Conservation (phyloP, 2,329 filamentous ascomycete species). For the Cryphonectria carpinicola region DNA sequence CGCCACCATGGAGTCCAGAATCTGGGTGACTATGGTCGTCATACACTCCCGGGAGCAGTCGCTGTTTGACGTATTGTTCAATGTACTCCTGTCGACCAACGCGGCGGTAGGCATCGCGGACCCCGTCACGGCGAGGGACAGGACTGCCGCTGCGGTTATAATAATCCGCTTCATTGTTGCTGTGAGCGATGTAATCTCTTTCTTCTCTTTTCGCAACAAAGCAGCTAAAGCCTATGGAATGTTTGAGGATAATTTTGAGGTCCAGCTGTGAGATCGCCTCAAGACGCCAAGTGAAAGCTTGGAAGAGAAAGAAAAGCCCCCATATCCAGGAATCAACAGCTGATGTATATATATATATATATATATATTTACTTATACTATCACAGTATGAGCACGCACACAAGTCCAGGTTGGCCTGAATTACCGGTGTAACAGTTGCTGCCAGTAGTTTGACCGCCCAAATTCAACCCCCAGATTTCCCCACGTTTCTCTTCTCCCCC, state of each 20-base stretch:
- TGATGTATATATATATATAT: no score
- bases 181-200: not conserved
- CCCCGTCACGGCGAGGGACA: not conserved
- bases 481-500: not conserved
- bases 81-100: not conserved
- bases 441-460: not conserved
- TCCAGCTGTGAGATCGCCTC: not conserved
- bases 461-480: not conserved
- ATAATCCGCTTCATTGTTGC: not conserved
- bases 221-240: not conserved
- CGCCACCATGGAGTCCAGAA: conserved; percentile 17
- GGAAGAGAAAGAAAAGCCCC: no score
- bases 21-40: not conserved
- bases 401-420: no score
- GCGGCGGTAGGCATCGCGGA: conserved; percentile 2
- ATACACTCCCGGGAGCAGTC: conserved; percentile 10
- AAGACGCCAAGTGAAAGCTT: no score
- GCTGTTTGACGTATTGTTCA: not conserved
- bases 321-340: not conserved
- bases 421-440: not conserved
- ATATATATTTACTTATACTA: not conserved
- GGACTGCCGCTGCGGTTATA: not conserved
- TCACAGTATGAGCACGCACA: not conserved
- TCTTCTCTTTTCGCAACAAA: not conserved
- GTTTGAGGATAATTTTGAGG: not conserved